Conservation (phyloP, 495 filamentous ascomycete genomes). For the Cercophora samala region DNA sequence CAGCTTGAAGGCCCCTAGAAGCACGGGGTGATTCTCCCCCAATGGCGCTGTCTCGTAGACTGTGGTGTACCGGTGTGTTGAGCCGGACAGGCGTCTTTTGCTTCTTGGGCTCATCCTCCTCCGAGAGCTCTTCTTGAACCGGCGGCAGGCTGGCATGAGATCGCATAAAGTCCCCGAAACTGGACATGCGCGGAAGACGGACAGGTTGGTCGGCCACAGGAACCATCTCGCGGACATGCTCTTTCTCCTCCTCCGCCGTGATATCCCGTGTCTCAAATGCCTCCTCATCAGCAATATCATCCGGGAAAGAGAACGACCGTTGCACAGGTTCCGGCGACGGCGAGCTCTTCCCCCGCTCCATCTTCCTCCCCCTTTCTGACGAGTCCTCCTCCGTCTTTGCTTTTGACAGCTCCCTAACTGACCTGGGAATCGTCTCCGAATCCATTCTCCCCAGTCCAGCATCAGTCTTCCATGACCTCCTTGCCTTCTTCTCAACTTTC, state of each 20-base stretch:
- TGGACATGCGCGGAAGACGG: conserved; percentile 29
- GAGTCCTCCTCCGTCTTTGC: conserved; percentile 6
- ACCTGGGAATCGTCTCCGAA: conserved; percentile 36
- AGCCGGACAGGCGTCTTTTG: conserved; percentile 8
- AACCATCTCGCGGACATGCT: not conserved
- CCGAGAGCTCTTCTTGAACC: conserved; percentile 41
- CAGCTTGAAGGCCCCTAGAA: conserved; percentile 28
- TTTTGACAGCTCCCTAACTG: conserved; percentile 19
- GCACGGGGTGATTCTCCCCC: conserved; percentile 41
- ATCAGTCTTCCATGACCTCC: not conserved
- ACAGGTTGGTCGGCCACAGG: conserved; percentile 9
- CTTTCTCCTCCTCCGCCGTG: conserved; percentile 13
- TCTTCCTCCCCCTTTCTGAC: conserved; percentile 11
- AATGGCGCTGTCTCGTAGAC: conserved; percentile 46
- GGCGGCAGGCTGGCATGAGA: conserved; percentile 41
- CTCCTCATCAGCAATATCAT: conserved; percentile 39
- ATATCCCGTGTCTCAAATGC: conserved; percentile 28
- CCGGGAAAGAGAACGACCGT: conserved; percentile 36
- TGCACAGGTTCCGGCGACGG: conserved; percentile 29
- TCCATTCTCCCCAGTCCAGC: conserved; percentile 31
- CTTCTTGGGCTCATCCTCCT: conserved; percentile 33
- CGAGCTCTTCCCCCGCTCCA: conserved; percentile 21
- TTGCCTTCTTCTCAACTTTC: conserved; percentile 13
- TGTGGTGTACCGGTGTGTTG: too few relatives aligned
- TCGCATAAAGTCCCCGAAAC: conserved; percentile 35